Base-by-base conservation (phyloP, 192 early-diverging fungal genomes). In the Powellomyces hirtus region DNA sequence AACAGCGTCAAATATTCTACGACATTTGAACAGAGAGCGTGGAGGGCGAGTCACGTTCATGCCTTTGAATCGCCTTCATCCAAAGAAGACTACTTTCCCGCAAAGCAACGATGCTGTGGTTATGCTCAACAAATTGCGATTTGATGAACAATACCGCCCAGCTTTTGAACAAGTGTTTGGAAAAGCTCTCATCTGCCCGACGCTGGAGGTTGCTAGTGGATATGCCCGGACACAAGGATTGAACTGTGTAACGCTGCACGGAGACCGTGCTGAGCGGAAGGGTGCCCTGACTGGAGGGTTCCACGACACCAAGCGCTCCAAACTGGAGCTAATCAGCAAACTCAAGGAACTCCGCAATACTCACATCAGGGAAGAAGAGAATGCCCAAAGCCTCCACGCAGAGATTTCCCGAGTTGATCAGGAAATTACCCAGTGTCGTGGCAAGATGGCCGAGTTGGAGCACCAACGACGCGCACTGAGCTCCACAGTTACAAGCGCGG, bases 131-230 rank as follows among this genome's bases (percentile, higher is more conserved):
- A 88, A 91, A 44, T 76, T 98, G 1, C 73, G 75, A 24, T 96
- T 88, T 69, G 87, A 94, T 69, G 71, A 80, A 20, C 80, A 76
- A 38, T 92, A 79, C 61, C 75, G 79, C 49, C 84, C 86, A 49
- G 95, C 94, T 8, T 89, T 98, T 55, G 80, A 91, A 59, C 95
- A 98, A 61, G 80, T 96, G 4, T 98, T 98, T 87, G 91, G 93
- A 20, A 87, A 91, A 52, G 90, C 94, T 3, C 79, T 98, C 29
- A 90, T 97, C 49, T 94, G 92, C 64, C 88, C 86, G 36, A 86
- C 83, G 36, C 77, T 98, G 24, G 91, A 94, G 62, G 86, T 92
- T 13, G 93, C 90, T 33, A 78, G 88, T 3, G 84, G 77, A 20
- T 93, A 91, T 73, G 89, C 97, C 4, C 85, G 89, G 58, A 80